phyloP scores from a whole-genome alignment of 768 basidiomycete species.

The Trametes sanguinea region DNA sequence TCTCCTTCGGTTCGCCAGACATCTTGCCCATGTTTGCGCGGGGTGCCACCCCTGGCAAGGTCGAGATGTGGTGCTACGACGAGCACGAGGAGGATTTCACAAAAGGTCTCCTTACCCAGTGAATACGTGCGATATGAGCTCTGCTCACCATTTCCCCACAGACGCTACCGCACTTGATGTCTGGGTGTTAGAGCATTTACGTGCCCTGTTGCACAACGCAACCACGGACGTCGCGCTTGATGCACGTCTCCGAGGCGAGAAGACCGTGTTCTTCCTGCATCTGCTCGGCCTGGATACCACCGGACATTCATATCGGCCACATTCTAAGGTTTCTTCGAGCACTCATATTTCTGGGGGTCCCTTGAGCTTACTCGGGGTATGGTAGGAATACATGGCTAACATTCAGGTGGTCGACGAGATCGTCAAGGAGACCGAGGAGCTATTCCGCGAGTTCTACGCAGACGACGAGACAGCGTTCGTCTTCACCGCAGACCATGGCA shows the following conservation, averaged over 20 bases:
- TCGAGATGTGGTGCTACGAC: constrained; percentile 75
- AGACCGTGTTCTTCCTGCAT: constrained; percentile 81
- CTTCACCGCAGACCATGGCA: constrained; percentile 90
- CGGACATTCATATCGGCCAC: constrained; percentile 83
- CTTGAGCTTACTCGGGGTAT: too few species aligned
- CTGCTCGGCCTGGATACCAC: constrained; percentile 85
- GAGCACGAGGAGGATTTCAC: constrained; percentile 86
- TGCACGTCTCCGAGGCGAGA: constrained; percentile 52
- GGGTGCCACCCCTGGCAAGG: constrained; percentile 70
- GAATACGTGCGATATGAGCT: neutral
- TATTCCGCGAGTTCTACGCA: constrained; percentile 63
- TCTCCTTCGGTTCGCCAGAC: constrained; percentile 86
- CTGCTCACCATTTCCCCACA: constrained; percentile 26
- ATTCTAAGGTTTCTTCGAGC: too few species aligned
- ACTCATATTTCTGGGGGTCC: too few species aligned
- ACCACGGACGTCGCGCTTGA: constrained; percentile 52
- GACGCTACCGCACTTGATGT: constrained; percentile 77
- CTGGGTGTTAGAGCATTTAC: constrained; percentile 79
- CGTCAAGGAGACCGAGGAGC: constrained; percentile 62
- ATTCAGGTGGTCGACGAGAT: constrained; percentile 78
- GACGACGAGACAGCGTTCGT: constrained; percentile 73
- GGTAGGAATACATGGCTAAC: constrained; percentile 89
- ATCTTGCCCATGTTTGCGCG: constrained; percentile 85
- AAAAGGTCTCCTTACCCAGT: constrained; percentile 50
- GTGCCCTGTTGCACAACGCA: constrained; percentile 61